A percentile compares a stretch with the other conserved stretches of the same genome.
phyloP scores from a whole-genome alignment of 768 basidiomycete species.

The Vararia minispora region DNA sequence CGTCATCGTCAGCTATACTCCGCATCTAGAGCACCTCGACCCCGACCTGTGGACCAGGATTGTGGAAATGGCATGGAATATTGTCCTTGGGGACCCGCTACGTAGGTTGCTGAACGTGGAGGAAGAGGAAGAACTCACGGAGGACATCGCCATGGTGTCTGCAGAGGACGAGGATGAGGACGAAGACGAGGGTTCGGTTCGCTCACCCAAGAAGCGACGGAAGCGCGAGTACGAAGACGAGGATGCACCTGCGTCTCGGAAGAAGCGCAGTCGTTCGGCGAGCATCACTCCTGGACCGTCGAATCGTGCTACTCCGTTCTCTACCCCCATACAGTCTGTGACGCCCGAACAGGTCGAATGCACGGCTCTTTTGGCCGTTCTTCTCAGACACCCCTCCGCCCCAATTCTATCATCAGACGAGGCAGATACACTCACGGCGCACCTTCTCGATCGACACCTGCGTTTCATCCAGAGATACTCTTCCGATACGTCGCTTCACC shows the following conservation, averaged over 20 bases:
- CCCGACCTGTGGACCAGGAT: conserved; percentile 54
- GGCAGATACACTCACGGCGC: conserved; percentile 29
- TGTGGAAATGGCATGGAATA: conserved; percentile 66
- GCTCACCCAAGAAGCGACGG: conserved; percentile 27
- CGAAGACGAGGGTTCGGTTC: conserved; percentile 11
- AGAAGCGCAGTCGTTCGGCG: conserved; percentile 1
- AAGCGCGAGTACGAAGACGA: conserved; percentile 1
- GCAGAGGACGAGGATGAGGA: conserved; percentile 25
- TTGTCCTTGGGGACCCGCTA: conserved; percentile 52
- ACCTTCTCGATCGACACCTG: conserved; percentile 47
- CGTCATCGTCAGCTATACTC: conserved; percentile 47
- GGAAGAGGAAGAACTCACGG: conserved; percentile 16
- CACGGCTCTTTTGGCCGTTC: conserved; percentile 47
- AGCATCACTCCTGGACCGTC: conserved; percentile 7
- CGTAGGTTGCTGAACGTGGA: conserved; percentile 24
- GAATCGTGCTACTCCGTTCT: conserved; percentile 5
- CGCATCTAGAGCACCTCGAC: conserved; percentile 73
- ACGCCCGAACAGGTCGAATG: conserved; percentile 62
- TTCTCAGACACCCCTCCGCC: conserved; percentile 45
- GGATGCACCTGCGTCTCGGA: conserved; percentile 1
- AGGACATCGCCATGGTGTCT: conserved; percentile 21
- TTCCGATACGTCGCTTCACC: conserved; percentile 67
- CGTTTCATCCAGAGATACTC: conserved; percentile 59
- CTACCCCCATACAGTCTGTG: conserved; percentile 20
- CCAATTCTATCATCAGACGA: conserved; percentile 43